A percentile compares a stretch with the other conserved stretches of the same genome.
Conservation (phyloP, 1,284 basidiomycete species). For the Apiotrichum montevideense region DNA sequence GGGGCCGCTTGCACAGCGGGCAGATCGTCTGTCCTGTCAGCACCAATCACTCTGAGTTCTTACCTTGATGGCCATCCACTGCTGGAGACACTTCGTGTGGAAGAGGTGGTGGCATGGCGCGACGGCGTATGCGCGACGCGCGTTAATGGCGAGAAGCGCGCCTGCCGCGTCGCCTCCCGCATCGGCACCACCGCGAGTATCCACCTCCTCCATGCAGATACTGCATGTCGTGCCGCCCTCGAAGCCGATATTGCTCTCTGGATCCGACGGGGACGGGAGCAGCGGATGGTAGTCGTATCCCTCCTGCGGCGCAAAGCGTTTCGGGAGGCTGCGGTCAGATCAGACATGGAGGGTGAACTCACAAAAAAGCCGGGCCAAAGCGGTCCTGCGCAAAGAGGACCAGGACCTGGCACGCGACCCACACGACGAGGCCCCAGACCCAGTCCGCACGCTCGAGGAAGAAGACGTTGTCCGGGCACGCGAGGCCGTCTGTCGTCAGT, state of each 20-base stretch:
- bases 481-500: conserved; percentile 57
- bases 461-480: conserved; percentile 75
- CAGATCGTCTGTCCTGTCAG: conserved; percentile 62
- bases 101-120: conserved; percentile 86
- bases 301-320: conserved; percentile 53
- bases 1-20: conserved; percentile 72
- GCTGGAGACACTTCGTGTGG: conserved; percentile 71
- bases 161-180: conserved; percentile 28
- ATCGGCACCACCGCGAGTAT: conserved; percentile 48
- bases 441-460: conserved; percentile 64
- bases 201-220: conserved; percentile 83
- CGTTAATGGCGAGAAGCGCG: conserved; percentile 40
- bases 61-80: conserved; percentile 88
- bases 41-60: background rate
- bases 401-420: conserved; percentile 60
- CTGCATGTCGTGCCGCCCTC: conserved; percentile 71
- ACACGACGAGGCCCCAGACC: conserved; percentile 59
- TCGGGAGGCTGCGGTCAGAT: background rate
- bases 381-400: conserved; percentile 67
- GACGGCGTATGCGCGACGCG: conserved; percentile 67
- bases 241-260: conserved; percentile 55
- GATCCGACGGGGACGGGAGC: conserved; percentile 58
- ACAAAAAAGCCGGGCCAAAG: conserved; percentile 76
- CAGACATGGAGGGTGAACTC: conserved; percentile 10
- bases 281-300: conserved; percentile 78